phyloP scores from a whole-genome alignment of 768 basidiomycete species.

The Pisolithus albus region DNA sequence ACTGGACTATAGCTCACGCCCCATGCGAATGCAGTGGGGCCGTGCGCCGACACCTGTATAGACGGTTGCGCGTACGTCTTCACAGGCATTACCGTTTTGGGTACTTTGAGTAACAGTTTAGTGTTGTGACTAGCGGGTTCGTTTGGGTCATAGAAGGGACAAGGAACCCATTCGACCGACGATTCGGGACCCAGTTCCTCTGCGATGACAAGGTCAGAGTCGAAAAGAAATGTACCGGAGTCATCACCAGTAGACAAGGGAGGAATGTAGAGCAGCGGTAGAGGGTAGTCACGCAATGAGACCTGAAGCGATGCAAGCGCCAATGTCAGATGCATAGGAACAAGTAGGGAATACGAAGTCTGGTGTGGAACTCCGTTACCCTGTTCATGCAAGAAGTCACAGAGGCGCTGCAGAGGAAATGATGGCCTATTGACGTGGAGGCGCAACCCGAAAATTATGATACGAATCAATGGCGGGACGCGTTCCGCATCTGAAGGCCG shows the following conservation, averaged over 20 bases:
- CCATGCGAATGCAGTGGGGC: slow-evolving; percentile 77
- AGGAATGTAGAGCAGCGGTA: slow-evolving; percentile 77
- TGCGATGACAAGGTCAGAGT: slow-evolving; percentile 74
- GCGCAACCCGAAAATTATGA: slow-evolving; percentile 51
- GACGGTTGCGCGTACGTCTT: slow-evolving; percentile 82
- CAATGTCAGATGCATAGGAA: slow-evolving; percentile 77
- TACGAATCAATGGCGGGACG: slow-evolving; percentile 65
- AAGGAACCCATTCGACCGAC: slow-evolving; percentile 69
- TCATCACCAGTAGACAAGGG: slow-evolving; percentile 29
- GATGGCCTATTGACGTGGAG: slow-evolving; percentile 54
- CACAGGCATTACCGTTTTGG: slow-evolving; percentile 92
- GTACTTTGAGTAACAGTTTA: slow-evolving; percentile 55
- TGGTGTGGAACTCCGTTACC: slow-evolving; percentile 64
- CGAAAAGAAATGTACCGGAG: slow-evolving; percentile 51
- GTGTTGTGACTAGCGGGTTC: slow-evolving; percentile 45
- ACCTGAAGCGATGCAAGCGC: slow-evolving; percentile 53
- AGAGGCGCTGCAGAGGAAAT: slow-evolving; percentile 47
- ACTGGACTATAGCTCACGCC: slow-evolving; percentile 81
- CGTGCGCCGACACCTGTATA: slow-evolving; percentile 58
- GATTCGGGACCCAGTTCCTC: slow-evolving; percentile 73
- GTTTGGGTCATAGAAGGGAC: slow-evolving; percentile 52
- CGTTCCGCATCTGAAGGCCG: slow-evolving; percentile 27
- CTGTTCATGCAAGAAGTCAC: slow-evolving; percentile 58
- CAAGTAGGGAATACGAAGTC: slow-evolving; percentile 68
- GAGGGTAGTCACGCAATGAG: slow-evolving; percentile 79